Base-by-base conservation (phyloP, 2,329 filamentous ascomycete genomes). In the Nigrospora oryzae region DNA sequence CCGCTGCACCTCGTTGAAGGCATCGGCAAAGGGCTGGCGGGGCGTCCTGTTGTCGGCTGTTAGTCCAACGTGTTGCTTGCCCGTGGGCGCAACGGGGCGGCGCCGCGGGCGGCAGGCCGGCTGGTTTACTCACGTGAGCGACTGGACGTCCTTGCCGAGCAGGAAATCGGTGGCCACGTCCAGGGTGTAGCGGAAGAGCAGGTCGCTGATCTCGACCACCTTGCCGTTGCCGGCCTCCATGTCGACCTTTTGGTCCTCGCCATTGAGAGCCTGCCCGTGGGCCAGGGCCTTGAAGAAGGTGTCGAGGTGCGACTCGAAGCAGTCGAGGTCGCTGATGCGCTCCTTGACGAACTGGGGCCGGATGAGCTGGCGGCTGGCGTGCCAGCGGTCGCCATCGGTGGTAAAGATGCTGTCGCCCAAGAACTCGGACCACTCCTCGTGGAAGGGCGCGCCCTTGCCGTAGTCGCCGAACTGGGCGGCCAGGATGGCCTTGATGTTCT, bases 401-500 rank as follows among this genome's bases (percentile, higher is more conserved):
- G 82, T 83, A 63, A 87, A 89, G 69, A 87, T 88, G 65, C 79
- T 79, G 55, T 88, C 76, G 19, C 85, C 86, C 16, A 95, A 68
- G 51, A 87, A 94, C 13, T 81, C 77, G 46, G 78, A 73, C 84
- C 85, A 94, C 42, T 89, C 83, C 10, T 64, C 54, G 55, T 90
- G 83, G 66, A 95, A 95, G 17, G 71, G 64, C 49, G 80, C 66
- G 7, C 89, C 89, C 61, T 95, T 89, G 55, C 89, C 90, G 59
- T 83, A 96, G 58, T 95, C 86, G 36, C 67, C 66, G 58, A 96
- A 96, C 58, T 95, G 88, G 1, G 84, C 85, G 0, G 89, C 86
- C n/a, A 96, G 71, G 17, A 96, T 75, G 6, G 90, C 87, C 63
- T 95, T 95, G 68, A 95, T 85, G 59, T 95, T 95, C 57, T 94